phyloP scores from a whole-genome alignment of 805 yeast genomes.

The Nakazawaea populi region DNA sequence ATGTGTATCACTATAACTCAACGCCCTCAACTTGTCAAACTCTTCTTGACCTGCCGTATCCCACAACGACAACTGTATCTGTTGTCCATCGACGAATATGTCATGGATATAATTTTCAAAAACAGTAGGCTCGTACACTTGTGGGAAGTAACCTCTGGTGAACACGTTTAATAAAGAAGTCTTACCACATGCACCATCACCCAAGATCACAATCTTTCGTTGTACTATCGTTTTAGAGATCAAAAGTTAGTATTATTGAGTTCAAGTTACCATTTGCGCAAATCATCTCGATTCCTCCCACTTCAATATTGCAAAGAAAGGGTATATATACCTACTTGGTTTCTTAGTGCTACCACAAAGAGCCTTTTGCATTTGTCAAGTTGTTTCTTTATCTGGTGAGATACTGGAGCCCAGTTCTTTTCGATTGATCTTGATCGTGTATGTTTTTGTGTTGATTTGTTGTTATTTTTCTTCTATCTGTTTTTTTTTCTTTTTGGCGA shows the following conservation, averaged over 20 bases:
- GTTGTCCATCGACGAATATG: conserved; percentile 90
- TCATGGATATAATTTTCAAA: conserved; percentile 97
- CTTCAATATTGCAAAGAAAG: neutral
- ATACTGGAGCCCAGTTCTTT: no score
- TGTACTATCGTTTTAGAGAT: conserved; percentile 41
- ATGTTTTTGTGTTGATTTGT: no score
- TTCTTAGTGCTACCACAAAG: conserved; percentile 39
- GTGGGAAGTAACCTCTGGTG: conserved; percentile 96
- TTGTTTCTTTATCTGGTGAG: no score
- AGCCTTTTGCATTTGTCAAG: conserved; percentile 24
- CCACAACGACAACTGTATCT: conserved; percentile 91
- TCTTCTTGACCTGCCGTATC: conserved; percentile 99
- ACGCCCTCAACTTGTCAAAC: conserved; percentile 87
- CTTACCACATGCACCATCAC: conserved; percentile 99
- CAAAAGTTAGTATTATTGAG: no score
- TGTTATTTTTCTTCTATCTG: no score
- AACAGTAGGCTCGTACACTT: conserved; percentile 96
- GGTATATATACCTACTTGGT: conserved; percentile 27
- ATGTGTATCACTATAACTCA: conserved; percentile 92
- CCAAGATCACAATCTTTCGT: conserved; percentile 89
- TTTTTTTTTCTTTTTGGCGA: no score
- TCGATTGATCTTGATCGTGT: no score
- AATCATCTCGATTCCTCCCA: no score
- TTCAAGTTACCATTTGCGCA: no score
- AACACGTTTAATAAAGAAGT: conserved; percentile 92